These are phyloP conservation scores for Podila verticillata DNA, from an alignment of 192 early-diverging fungal species.

Conservation along the genomic window DNA sequence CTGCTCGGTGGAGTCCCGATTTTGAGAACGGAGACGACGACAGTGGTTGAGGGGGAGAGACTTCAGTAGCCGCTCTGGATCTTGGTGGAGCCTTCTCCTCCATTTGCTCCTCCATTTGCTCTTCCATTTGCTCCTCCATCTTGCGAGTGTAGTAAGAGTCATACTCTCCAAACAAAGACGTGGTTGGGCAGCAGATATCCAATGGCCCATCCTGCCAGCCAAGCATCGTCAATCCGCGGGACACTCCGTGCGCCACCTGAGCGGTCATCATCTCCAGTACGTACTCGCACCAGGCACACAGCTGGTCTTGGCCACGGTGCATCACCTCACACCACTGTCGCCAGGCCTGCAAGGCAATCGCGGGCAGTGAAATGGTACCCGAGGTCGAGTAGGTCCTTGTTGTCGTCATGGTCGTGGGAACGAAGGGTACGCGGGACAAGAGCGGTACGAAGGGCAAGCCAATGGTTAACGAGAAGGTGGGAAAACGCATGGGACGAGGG, in stretches of 20 bases:
- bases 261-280: background rate
- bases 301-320: background rate
- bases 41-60: background rate
- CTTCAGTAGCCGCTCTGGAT: background rate
- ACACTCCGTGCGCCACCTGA: background rate
- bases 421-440: background rate
- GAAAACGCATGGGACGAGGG: background rate
- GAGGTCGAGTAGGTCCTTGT: slow-evolving; percentile 1
- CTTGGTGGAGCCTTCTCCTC: background rate
- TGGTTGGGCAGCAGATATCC: background rate
- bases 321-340: background rate
- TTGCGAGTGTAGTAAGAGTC: background rate
- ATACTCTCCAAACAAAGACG: background rate
- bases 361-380: background rate
- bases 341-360: background rate
- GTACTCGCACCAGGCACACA: background rate
- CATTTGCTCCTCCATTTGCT: background rate
- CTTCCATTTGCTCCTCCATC: background rate
- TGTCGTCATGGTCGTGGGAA: background rate
- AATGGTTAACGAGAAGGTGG: background rate
- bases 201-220: background rate
- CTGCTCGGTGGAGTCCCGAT: background rate
- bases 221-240: background rate
- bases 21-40: background rate
- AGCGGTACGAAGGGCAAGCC: background rate